Conservation (phyloP, 345 rosid species). For the Crucihimalaya himalaica region DNA sequence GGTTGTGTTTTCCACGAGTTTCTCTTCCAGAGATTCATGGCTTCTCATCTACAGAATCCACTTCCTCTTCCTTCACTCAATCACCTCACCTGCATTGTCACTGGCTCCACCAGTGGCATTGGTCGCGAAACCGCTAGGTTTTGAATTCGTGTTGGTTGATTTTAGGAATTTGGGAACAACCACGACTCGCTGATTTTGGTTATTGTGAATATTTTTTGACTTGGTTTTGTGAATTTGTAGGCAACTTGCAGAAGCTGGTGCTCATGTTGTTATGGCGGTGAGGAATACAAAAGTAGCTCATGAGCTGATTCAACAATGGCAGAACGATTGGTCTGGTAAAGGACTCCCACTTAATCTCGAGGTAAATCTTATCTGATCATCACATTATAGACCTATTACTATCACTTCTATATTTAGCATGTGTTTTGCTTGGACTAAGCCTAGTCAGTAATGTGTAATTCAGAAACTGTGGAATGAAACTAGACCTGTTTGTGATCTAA, state of each 20-base stretch:
- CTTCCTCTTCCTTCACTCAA: slow-evolving; percentile 71
- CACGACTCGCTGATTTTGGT: not conserved
- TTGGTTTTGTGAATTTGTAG: slow-evolving; percentile 34
- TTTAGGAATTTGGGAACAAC: not conserved
- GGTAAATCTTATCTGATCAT: slow-evolving; percentile 40
- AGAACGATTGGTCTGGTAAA: slow-evolving; percentile 60
- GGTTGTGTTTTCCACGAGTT: slow-evolving; percentile 55
- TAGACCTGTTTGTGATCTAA: not conserved
- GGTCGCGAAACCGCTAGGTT: slow-evolving; percentile 78
- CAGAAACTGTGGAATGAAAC: not conserved
- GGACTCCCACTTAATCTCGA: slow-evolving; percentile 79
- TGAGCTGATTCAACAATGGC: slow-evolving; percentile 79
- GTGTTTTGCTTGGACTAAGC: not conserved
- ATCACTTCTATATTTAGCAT: slow-evolving; percentile 1
- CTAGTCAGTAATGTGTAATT: slow-evolving; percentile 4
- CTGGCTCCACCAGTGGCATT: slow-evolving; percentile 96
- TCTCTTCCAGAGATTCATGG: slow-evolving; percentile 71
- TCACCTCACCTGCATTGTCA: slow-evolving; percentile 74
- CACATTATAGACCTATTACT: too few species aligned
- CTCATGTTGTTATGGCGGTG: slow-evolving; percentile 95
- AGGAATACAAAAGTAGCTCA: slow-evolving; percentile 71
- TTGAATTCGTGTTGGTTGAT: not conserved
- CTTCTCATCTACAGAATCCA: slow-evolving; percentile 72
- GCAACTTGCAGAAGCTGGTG: slow-evolving; percentile 91
- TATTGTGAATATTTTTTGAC: not conserved